Evolutionary conservation across 2,329 filamentous ascomycete genomes (phyloP), one percentile per base, ranked within the genome.

Genomic region (Aspergillus calidoustus): DNA sequence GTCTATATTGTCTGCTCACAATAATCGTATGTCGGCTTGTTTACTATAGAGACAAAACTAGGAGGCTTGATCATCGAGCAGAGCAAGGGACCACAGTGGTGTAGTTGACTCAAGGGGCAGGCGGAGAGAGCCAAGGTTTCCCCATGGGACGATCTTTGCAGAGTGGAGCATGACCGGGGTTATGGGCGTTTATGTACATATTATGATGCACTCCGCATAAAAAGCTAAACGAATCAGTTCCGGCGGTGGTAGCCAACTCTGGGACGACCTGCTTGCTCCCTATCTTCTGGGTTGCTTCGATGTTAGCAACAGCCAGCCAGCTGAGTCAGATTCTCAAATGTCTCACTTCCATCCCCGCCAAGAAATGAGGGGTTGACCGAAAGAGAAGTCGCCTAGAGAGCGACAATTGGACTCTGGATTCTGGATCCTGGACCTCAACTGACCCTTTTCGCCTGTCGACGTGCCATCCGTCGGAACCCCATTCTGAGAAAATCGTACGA

Each of bases 301-400:
- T 15, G 34, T 17, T 11, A 41, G 34, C 34, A 15, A 41, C 34
- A 41, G 11, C 15, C 34, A 41, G 11, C 15, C 34, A 22, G 59
- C 59, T 64, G 59, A 65, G 59, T 65, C 58, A 64, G 43, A 25
- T 11, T 13, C 4, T 7, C 38, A 46, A 46, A n/a, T 23, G 44
- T 47, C 44, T 47, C 9, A 47, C 44, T 47, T 28, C 25, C 4
- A 28, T 28, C 6, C 6, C 25, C 25, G 25, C 6, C 4, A 7
- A 28, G 25, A 28, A 28, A 28, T 19, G 25, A 28, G 62, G 47
- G 55, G 41, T 43, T 11, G 22, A 34, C 67, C 44, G 61, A 68
- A 66, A 28, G 44, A 67, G 68, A 63, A 70, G 69, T 66, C 68
- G 67, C 67, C 64, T 54, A 59, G 60, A 53, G 49, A 51, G 57